Conservation (phyloP, 352 stramenopile species). For the Pythium chondricola region DNA sequence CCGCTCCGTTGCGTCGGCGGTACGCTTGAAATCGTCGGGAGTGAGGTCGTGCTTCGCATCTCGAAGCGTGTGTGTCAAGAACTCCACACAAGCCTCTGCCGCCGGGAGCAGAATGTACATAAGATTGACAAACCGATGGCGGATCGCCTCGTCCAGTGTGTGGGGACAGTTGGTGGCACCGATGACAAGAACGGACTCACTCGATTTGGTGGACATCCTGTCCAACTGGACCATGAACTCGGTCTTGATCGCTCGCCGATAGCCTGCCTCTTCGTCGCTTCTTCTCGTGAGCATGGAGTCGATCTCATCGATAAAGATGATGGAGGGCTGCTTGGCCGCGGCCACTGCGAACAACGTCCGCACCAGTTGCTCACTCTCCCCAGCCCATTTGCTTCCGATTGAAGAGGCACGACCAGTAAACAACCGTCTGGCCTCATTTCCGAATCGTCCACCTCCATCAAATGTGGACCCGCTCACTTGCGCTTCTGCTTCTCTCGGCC, state of each 20-base stretch:
- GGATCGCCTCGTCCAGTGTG: background rate
- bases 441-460: no score
- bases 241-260: background rate
- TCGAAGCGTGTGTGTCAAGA: background rate
- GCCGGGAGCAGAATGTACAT: background rate
- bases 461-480: no score
- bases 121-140: background rate
- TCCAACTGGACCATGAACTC: background rate
- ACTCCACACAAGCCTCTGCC: background rate
- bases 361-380: background rate
- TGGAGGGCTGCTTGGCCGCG: background rate
- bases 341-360: background rate
- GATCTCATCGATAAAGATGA: conserved; percentile 3
- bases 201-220: background rate
- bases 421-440: no score
- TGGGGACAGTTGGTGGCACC: background rate
- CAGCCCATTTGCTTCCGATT: background rate
- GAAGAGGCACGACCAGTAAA: no score
- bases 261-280: background rate
- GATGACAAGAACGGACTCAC: background rate
- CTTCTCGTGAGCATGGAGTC: background rate
- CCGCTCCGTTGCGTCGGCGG: background rate
- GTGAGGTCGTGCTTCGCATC: background rate
- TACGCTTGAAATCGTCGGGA: background rate
- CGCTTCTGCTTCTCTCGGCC: no score